Base-by-base conservation (phyloP, 2,329 filamentous ascomycete species). In the Corniculantispora saksenae region DNA sequence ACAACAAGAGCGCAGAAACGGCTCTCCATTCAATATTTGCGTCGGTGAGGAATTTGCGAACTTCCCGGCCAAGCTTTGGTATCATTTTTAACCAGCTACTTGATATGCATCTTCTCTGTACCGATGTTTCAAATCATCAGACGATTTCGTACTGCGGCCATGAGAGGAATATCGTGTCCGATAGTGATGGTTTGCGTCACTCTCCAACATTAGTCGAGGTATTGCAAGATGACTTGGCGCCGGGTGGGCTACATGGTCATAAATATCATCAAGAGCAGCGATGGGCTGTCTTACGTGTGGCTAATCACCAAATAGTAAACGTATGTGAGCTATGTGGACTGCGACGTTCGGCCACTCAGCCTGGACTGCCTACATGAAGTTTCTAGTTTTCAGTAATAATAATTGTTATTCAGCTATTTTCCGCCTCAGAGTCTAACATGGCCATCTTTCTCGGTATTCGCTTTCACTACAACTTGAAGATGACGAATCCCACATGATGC, bases 101-200 rank as follows among this genome's bases (percentile, higher is more conserved):
- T 0, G 81, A 86, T 54, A 60, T 88, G 21, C 85, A 88, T 66
- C 68, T 89, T 6, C 75, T 89, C 3, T 81, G 82, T 66, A 82
- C 80, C 5, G 71, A 71, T 3, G 66, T 85, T 1, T 81, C 84
- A 27, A 75, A 2, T 74, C 74, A 35, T n/a, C 25, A 56, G 40
- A 69, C 68, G 19, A 32, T 64, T 19, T 23, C 63, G 12, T 3
- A 32, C 32, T 32, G 32, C 32, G 10, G 32, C 32, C 32, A 32
- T 32, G 32, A 32, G 32, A 32, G 32, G 10, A 32, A 5, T 32
- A 32, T 32, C 32, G 32, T 32, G 32, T 32, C 32, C 6, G 32
- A 23, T 13, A 23, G 10, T 21, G 25, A 17, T 25, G 8, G 12
- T 19, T 35, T 21, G 23, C 7, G 38, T 2, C 59, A 38, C 21